Base-by-base conservation (phyloP, 306 rosid species). In the Casuarina equisetifolia region DNA sequence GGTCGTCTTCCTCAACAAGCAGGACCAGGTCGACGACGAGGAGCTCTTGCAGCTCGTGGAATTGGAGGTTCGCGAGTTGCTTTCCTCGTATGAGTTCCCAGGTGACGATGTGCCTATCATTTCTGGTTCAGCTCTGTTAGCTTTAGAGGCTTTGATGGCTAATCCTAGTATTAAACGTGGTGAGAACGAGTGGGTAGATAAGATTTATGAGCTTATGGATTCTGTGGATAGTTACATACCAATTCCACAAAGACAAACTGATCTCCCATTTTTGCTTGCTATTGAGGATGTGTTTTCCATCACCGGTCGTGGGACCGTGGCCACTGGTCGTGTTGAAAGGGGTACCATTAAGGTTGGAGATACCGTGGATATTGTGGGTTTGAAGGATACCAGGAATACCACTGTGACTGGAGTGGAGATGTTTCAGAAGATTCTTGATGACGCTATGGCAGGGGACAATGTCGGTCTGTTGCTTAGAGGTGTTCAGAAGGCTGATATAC, bases 271-370 rank as follows among this genome's bases (percentile, higher is more conserved):
- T 77, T 80, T 92, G 82, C 77, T 90, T 4, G 97, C 97, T 6
- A 81, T 92, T 35, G 97, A 92, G 64, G 97, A 92, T 45, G 97
- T 92, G 67, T 92, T 90, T 10, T 88, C 97, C 0, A 90, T 92
- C 70, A 92, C 97, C 0, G 97, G 97, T 19, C 94, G 97, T 83
- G 97, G 97, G 4, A 92, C 97, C 2, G 97, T 92, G 3, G 97
- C 97, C 76, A 92, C 97, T 0, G 97, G 97, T 2, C 86, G 97
- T 19, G 89, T 92, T 16, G 97, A 92, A 79, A 88, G 97, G 57
- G 97, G 97, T 32, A 85, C 86, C 1, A 53, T 92, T 72, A 88
- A 51, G 82, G 90, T 86, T 8, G 96, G 93, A 10, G 97, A 92
- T 0, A 83, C 85, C 0, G 96, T 90, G 13, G 97, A 92, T 12